A percentile compares a stretch with the other conserved stretches of the same genome.
Evolutionary conservation across 73 alveolate species (phyloP).

Genomic region (Tetrahymena thermophila): DNA sequence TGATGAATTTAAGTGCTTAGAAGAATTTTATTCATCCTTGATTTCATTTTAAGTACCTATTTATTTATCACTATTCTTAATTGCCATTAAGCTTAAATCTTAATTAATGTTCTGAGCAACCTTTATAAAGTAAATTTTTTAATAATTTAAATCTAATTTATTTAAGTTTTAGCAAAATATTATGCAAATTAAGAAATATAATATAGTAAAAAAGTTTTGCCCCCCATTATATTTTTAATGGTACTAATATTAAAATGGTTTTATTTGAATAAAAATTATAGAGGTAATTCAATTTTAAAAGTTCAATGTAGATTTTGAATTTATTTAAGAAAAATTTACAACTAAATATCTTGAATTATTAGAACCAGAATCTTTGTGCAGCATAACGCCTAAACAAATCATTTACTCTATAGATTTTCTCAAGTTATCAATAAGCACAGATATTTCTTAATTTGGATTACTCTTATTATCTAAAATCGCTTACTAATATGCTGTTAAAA

Average conservation of each 20-base stretch:
- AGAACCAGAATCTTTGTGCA: background rate
- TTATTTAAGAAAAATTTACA: background rate
- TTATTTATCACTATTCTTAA: background rate
- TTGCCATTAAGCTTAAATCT: background rate
- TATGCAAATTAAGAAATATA: too few relatives aligned
- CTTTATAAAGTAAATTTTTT: background rate
- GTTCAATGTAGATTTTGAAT: background rate
- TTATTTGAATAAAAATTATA: too few relatives aligned
- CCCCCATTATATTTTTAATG: too few relatives aligned
- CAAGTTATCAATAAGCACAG: background rate
- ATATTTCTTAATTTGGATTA: background rate
- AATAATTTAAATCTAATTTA: too few relatives aligned
- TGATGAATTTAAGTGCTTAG: background rate
- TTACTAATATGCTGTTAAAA: background rate
- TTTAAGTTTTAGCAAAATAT: too few relatives aligned
- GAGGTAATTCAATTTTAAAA: too few relatives aligned
- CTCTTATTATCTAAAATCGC: background rate
- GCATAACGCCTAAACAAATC: background rate
- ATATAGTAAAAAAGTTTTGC: too few relatives aligned
- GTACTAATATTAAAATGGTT: too few relatives aligned
- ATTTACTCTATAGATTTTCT: background rate
- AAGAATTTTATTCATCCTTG: background rate
- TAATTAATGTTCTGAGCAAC: background rate
- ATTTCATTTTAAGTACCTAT: background rate
- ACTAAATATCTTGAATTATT: background rate